Conservation (phyloP, 768 basidiomycete genomes). For the Boletus subparvulus region DNA sequence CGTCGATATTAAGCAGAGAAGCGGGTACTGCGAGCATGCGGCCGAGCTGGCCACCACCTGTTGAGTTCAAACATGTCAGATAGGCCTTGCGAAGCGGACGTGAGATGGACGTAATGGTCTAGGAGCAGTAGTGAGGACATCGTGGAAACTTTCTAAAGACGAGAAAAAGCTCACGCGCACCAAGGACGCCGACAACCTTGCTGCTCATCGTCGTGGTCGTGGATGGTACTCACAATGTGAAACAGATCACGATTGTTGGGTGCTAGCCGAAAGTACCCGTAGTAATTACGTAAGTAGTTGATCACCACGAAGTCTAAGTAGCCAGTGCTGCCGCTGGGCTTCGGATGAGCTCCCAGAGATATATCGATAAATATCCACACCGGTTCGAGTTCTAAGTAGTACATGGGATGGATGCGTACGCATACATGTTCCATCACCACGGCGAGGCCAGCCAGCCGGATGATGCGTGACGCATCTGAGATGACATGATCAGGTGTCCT, state of each 20-base stretch:
- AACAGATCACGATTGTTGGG: too few relatives aligned
- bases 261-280: not conserved
- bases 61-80: conserved; percentile 3
- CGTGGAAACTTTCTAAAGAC: not conserved
- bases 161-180: conserved; percentile 26
- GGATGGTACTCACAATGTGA: not conserved
- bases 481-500: not conserved
- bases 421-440: too few relatives aligned
- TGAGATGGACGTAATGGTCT: conserved; percentile 10
- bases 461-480: too few relatives aligned
- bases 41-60: conserved; percentile 95
- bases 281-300: not conserved
- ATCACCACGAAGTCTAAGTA: too few relatives aligned
- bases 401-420: too few relatives aligned
- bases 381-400: too few relatives aligned
- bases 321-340: too few relatives aligned
- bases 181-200: conserved; percentile 31
- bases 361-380: too few relatives aligned
- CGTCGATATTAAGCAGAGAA: conserved; percentile 78
- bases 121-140: conserved; percentile 7
- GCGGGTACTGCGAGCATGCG: conserved; percentile 95
- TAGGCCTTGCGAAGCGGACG: not conserved
- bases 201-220: conserved; percentile 19
- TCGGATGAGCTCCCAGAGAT: too few relatives aligned
- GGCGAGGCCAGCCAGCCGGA: too few relatives aligned